phyloP scores from a whole-genome alignment of 108 stramenopile genomes.

The Fistulifera pelliculosa region DNA sequence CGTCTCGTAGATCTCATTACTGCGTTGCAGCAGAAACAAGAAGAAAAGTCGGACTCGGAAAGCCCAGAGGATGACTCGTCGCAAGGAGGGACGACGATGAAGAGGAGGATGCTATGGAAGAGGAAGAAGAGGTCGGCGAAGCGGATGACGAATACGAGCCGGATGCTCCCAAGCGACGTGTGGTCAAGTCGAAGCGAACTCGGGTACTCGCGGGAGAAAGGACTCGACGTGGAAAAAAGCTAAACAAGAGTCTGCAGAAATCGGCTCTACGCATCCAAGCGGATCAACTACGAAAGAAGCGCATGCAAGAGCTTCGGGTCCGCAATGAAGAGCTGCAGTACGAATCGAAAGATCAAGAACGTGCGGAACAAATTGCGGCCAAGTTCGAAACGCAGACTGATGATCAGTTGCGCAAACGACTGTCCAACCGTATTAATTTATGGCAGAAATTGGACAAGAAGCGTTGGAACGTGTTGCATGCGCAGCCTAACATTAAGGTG shows the following conservation, averaged over 20 bases:
- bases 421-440: conserved; percentile 59
- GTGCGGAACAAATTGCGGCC: conserved; percentile 66
- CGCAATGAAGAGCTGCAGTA: conserved; percentile 72
- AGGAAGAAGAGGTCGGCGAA: conserved; percentile 10
- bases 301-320: conserved; percentile 58
- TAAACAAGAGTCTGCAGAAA: conserved; percentile 15
- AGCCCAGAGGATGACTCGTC: conserved; percentile 3
- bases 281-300: conserved; percentile 41
- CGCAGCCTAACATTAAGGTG: conserved; percentile 9
- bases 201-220: not conserved
- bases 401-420: conserved; percentile 48
- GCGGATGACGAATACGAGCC: conserved; percentile 8
- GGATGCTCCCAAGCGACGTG: not conserved
- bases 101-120: not conserved
- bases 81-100: conserved; percentile 1
- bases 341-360: conserved; percentile 49
- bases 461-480: conserved; percentile 30
- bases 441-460: conserved; percentile 50
- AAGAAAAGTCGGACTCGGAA: not conserved
- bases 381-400: conserved; percentile 75
- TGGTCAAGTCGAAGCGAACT: conserved; percentile 10
- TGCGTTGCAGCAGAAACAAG: not conserved
- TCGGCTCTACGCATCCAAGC: conserved; percentile 32
- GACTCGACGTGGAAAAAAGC: conserved; percentile 1
- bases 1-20: conserved; percentile 15